These are phyloP conservation scores for Knoxdaviesia capensis DNA, from an alignment of 2,329 filamentous ascomycete species.

Conservation along the genomic window DNA sequence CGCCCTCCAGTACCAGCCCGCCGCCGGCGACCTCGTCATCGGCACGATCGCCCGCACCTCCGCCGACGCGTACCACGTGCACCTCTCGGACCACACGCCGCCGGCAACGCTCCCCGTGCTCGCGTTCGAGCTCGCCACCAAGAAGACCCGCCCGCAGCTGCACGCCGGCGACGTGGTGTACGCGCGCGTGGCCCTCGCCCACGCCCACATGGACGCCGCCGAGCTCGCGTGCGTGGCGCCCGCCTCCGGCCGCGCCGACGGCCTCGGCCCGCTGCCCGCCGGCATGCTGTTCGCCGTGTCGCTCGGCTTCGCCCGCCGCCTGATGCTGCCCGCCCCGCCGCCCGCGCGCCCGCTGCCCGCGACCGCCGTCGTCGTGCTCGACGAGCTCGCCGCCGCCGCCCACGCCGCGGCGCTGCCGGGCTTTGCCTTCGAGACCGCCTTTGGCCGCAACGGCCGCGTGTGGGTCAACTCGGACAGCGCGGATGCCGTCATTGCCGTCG, in stretches of 20 bases:
- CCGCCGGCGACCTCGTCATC: constrained; percentile 70
- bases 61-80: constrained; percentile 61
- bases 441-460: constrained; percentile 77
- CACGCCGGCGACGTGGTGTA: constrained; percentile 64
- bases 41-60: constrained; percentile 62
- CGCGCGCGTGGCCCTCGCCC: constrained; percentile 59
- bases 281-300: constrained; percentile 78
- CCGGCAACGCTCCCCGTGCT: constrained; percentile 63
- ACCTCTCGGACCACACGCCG: constrained; percentile 44
- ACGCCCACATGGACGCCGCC: constrained; percentile 58
- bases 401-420: constrained; percentile 18
- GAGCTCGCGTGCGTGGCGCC: constrained; percentile 82
- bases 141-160: constrained; percentile 75
- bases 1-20: constrained; percentile 48
- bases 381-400: constrained; percentile 47
- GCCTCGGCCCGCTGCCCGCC: constrained; percentile 61
- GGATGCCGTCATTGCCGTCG: constrained; percentile 57
- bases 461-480: constrained; percentile 73
- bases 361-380: constrained; percentile 45
- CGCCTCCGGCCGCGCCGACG: constrained; percentile 72
- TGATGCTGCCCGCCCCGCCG: constrained; percentile 34
- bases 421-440: constrained; percentile 78
- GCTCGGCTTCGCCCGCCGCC: constrained; percentile 58
- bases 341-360: too few species aligned
- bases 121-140: constrained; percentile 81